phyloP scores from a whole-genome alignment of 371 early-diverging fungal species.

The Rhizopus sp. region DNA sequence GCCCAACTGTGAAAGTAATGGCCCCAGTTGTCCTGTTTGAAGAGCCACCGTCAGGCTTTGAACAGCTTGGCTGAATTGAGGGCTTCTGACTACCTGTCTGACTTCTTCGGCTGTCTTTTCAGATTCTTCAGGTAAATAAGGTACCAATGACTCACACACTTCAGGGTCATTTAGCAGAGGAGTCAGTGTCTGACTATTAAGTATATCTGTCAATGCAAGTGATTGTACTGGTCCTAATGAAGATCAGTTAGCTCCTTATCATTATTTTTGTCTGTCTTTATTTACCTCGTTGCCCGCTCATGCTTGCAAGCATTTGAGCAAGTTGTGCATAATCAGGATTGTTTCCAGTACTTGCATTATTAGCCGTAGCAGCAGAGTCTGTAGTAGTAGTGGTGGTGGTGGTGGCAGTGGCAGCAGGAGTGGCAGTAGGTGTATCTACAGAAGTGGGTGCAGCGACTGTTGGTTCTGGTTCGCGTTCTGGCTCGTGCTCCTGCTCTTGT shows the following conservation, averaged over 20 bases:
- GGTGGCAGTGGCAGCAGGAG: not conserved
- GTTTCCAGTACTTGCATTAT: not conserved
- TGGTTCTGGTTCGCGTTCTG: not conserved
- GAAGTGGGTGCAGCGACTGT: not conserved
- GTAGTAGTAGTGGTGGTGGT: not conserved
- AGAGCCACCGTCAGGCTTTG: constrained; percentile 62
- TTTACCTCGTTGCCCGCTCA: constrained; percentile 8
- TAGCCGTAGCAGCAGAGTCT: not conserved
- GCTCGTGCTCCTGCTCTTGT: not conserved
- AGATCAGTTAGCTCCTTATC: not conserved
- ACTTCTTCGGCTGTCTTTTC: constrained; percentile 52
- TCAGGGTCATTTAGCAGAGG: constrained; percentile 57
- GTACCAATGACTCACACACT: constrained; percentile 57
- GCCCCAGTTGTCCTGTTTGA: constrained; percentile 69
- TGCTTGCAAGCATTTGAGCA: constrained; percentile 26
- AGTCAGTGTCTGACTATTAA: constrained; percentile 55
- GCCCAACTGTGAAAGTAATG: constrained; percentile 65
- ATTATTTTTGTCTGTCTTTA: not conserved
- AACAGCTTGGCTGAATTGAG: constrained; percentile 73
- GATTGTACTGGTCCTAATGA: constrained; percentile 5
- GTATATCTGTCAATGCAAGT: constrained; percentile 35
- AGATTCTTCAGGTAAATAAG: constrained; percentile 60
- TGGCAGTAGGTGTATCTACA: not conserved
- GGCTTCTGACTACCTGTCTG: constrained; percentile 58
- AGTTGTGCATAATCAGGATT: constrained; percentile 14